phyloP scores from a whole-genome alignment of 2,329 filamentous ascomycete species.

The Diaporthe nobilis region DNA sequence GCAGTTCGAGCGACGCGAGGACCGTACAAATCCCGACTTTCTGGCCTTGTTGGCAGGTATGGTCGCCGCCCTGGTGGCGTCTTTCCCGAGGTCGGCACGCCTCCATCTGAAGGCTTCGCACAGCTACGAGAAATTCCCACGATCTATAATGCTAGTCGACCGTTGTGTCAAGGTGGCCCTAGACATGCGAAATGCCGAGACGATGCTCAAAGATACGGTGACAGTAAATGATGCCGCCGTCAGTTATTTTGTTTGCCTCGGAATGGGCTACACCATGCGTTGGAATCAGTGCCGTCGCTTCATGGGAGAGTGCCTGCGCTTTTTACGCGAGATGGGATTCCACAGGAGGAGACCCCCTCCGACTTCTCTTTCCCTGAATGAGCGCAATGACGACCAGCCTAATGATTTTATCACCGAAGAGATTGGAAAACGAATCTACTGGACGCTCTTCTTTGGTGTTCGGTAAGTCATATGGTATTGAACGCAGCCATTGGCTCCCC shows the following conservation, averaged over 20 bases:
- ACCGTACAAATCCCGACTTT: constrained; percentile 76
- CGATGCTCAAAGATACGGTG: constrained; percentile 62
- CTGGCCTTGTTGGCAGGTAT: constrained; percentile 81
- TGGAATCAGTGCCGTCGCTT: constrained; percentile 78
- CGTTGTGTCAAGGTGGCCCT: constrained; percentile 79
- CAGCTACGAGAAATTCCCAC: constrained; percentile 75
- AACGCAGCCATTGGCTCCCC: neutral
- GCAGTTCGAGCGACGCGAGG: constrained; percentile 76
- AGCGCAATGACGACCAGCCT: constrained; percentile 57
- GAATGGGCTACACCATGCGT: constrained; percentile 77
- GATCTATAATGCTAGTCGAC: constrained; percentile 78
- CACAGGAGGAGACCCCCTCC: constrained; percentile 64
- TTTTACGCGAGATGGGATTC: constrained; percentile 77
- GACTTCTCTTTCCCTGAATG: constrained; percentile 56
- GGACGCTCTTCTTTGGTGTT: constrained; percentile 83
- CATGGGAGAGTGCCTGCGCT: constrained; percentile 78
- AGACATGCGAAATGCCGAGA: constrained; percentile 72
- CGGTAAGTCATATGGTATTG: constrained; percentile 60
- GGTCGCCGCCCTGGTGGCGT: constrained; percentile 80
- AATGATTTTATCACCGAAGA: constrained; percentile 81
- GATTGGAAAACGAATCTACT: constrained; percentile 85
- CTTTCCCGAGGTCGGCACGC: constrained; percentile 80
- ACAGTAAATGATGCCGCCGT: constrained; percentile 73
- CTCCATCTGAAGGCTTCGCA: constrained; percentile 78
- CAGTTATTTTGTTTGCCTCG: constrained; percentile 81